Percentiles rank a stretch among this genome's conserved stretches.
phyloP scores from a whole-genome alignment of 2,329 filamentous ascomycete species.

The Dactylellina sp. region DNA sequence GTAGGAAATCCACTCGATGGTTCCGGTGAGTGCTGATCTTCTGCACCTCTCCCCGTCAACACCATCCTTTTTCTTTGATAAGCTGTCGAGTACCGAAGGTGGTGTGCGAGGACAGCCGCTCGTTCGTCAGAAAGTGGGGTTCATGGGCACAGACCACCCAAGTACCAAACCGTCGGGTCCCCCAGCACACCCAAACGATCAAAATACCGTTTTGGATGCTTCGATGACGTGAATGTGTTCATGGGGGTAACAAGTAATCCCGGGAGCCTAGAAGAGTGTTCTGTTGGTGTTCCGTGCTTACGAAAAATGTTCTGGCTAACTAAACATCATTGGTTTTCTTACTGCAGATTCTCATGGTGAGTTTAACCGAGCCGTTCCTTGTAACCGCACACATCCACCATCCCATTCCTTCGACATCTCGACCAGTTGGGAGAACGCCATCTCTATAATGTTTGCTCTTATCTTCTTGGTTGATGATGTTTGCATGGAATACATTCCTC shows the following conservation, averaged over 20 bases:
- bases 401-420: constrained; percentile 35
- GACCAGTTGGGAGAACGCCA: constrained; percentile 25
- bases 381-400: constrained; percentile 23
- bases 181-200: constrained; percentile 50
- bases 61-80: constrained; percentile 35
- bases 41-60: constrained; percentile 19
- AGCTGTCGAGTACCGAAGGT: constrained; percentile 14
- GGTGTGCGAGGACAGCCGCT: constrained; percentile 32
- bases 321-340: constrained; percentile 25
- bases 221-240: constrained; percentile 36
- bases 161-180: constrained; percentile 56
- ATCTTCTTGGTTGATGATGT: constrained; percentile 14
- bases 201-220: constrained; percentile 45
- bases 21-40: constrained; percentile 54
- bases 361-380: constrained; percentile 52
- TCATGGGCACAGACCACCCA: constrained; percentile 53
- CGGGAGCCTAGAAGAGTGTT: constrained; percentile 12
- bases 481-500: constrained; percentile 37
- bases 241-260: constrained; percentile 19
- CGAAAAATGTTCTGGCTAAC: constrained; percentile 36
- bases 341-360: constrained; percentile 56
- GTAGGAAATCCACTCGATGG: constrained; percentile 55
- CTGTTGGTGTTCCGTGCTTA: constrained; percentile 29
- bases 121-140: constrained; percentile 44
- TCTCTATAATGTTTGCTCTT: constrained; percentile 6